These are phyloP conservation scores for Yamadazyma phyllophila DNA, from an alignment of 805 yeast species.

Conservation along the genomic window DNA sequence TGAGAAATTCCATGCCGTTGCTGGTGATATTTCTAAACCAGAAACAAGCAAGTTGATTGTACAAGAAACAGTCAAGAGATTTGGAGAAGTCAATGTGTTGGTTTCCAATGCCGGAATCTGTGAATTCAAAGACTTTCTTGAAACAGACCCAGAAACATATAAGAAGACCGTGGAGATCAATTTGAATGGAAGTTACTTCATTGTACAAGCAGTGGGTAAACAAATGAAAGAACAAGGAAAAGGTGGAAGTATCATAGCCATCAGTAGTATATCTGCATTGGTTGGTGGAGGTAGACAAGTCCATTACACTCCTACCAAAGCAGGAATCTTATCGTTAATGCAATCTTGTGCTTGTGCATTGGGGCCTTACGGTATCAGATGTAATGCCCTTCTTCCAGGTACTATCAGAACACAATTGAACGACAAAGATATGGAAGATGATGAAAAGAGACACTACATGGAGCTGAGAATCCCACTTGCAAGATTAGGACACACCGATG, in stretches of 20 bases:
- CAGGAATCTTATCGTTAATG: conserved; percentile 44
- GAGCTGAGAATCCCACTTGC: conserved; percentile 40
- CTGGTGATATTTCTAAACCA: conserved; percentile 46
- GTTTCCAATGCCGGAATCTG: conserved; percentile 50
- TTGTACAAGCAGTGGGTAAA: conserved; percentile 47
- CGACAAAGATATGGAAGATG: conserved; percentile 40
- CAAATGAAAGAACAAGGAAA: conserved; percentile 45
- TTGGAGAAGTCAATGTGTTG: conserved; percentile 40
- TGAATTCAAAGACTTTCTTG: conserved; percentile 39
- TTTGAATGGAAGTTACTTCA: conserved; percentile 43
- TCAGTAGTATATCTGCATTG: conserved; percentile 41
- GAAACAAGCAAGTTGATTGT: conserved; percentile 33
- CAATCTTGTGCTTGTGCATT: conserved; percentile 45
- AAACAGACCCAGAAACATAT: conserved; percentile 37
- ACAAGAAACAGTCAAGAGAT: conserved; percentile 28
- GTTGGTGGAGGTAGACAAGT: conserved; percentile 47
- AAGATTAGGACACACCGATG: conserved; percentile 36
- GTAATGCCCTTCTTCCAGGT: conserved; percentile 47
- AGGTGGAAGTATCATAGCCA: conserved; percentile 48
- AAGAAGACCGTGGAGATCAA: conserved; percentile 36
- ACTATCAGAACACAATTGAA: conserved; percentile 43
- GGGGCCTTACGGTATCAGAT: conserved; percentile 42
- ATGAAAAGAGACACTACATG: conserved; percentile 34
- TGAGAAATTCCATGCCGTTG: conserved; percentile 29
- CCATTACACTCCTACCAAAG: conserved; percentile 49